A percentile compares a stretch with the other conserved stretches of the same genome.
These are phyloP conservation scores for Acanthamoeba lenticulata DNA, from an alignment of 208 protist genomes.

Conservation along the genomic window DNA sequence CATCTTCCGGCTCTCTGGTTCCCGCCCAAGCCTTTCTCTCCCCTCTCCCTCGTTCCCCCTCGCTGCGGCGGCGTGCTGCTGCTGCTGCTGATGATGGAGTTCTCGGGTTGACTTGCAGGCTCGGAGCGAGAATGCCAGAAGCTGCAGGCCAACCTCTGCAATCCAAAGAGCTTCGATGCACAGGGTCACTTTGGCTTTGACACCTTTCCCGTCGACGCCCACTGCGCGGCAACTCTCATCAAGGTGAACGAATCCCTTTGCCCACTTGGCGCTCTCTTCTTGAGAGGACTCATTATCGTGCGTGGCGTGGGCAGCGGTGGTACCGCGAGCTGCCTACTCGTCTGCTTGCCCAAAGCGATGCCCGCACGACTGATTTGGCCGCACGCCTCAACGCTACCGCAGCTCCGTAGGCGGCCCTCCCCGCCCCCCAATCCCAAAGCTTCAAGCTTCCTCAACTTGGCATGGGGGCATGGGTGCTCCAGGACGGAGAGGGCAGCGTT, in stretches of 20 bases:
- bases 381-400: too few relatives aligned
- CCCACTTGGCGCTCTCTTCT: neutral
- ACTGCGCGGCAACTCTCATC: neutral
- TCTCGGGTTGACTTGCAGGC: too few relatives aligned
- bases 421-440: too few relatives aligned
- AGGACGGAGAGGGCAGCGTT: neutral
- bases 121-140: neutral
- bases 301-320: neutral
- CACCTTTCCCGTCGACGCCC: neutral
- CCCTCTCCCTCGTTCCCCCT: too few relatives aligned
- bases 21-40: too few relatives aligned
- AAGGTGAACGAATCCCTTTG: neutral
- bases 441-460: too few relatives aligned
- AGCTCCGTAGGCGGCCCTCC: too few relatives aligned
- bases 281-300: too few relatives aligned
- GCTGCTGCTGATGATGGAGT: too few relatives aligned
- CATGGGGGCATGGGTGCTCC: neutral
- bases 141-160: neutral
- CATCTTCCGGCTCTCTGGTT: neutral
- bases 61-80: too few relatives aligned
- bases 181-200: neutral
- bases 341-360: neutral
- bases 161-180: neutral
- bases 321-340: neutral
- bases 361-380: too few relatives aligned